Percentiles rank a stretch among this genome's conserved stretches.
phyloP scores from a whole-genome alignment of 176 grass and related monocot species.

The Oropetium thomaeum region DNA sequence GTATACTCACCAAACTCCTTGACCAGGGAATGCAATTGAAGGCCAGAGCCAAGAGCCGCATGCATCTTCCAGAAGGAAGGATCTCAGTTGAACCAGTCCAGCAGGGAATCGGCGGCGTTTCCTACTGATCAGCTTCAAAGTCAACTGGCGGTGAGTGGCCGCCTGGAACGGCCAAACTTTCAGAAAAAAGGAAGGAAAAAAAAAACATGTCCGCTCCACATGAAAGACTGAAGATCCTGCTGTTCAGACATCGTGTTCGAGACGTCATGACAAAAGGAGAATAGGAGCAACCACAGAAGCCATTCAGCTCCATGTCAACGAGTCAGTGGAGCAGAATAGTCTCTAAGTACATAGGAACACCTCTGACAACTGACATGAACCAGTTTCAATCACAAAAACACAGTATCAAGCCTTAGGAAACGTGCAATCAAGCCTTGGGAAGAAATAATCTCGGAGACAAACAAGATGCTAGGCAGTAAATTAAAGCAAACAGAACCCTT shows the following conservation, averaged over 20 bases:
- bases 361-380: background rate
- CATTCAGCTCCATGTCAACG: conserved; percentile 39
- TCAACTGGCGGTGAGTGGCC: conserved; percentile 34
- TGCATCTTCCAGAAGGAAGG: conserved; percentile 30
- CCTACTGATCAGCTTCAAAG: conserved; percentile 50
- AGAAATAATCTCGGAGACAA: no score
- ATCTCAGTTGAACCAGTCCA: conserved; percentile 21
- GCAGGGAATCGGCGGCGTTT: conserved; percentile 1
- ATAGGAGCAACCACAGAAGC: conserved; percentile 13
- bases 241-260: conserved; percentile 35
- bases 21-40: conserved; percentile 22
- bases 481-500: background rate
- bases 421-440: background rate
- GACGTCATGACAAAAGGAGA: conserved; percentile 29
- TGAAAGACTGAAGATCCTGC: conserved; percentile 16
- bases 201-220: conserved; percentile 7
- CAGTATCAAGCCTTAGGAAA: background rate
- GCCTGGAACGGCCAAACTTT: conserved; percentile 38
- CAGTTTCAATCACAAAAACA: background rate
- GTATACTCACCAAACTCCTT: background rate
- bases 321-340: conserved; percentile 31
- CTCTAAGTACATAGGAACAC: conserved; percentile 1
- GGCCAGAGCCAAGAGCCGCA: conserved; percentile 1
- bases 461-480: background rate
- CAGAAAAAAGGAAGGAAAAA: no score